Base-by-base conservation (phyloP, 2,329 filamentous ascomycete genomes). In the Aspergillus novoparasiticus region DNA sequence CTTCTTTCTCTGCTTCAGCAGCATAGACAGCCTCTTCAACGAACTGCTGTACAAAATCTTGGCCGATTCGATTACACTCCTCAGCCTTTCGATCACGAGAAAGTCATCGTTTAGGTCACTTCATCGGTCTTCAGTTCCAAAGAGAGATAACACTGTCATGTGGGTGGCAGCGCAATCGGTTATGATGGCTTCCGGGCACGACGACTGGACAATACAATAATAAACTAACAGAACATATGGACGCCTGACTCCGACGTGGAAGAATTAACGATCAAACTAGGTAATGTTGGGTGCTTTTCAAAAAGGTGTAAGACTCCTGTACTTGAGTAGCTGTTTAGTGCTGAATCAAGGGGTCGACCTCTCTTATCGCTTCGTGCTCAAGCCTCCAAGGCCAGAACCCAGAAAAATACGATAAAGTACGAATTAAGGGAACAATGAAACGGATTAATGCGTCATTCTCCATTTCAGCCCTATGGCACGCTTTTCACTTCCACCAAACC, bases 1-100 rank as follows among this genome's bases (percentile, higher is more conserved):
- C 6, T 23, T 32, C n/a, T 26, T 23, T 32, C 65, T n/a, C 23
- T 21, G 0, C 10, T 3, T 5, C 43, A 23, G 43, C 43, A 6
- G 43, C 41, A 54, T 66, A 50, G 64, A 68, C 45, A 21, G 65
- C n/a, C 57, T 64, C 61, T 62, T 72, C 39, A 4, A 64, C 68
- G 60, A 62, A 60, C 59, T 58, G 50, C 36, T 48, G 23, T 0
- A 39, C 59, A 51, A 62, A 58, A 45, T 63, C 26, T 48, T 53
- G 43, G 30, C 57, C 57, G 12, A 59, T 26, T 48, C 61, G 57
- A 65, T 68, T 57, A 9, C 61, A 64, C n/a, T 70, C 60, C 2
- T 56, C 71, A 57, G 53, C 76, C 23, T 57, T 62, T 16, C 14
- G 21, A 48, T 66, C 39, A 23, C 3, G 23, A 23, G 23, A 23